These are phyloP conservation scores for Prunus kanzakura DNA, from an alignment of 306 rosid species.

Conservation along the genomic window DNA sequence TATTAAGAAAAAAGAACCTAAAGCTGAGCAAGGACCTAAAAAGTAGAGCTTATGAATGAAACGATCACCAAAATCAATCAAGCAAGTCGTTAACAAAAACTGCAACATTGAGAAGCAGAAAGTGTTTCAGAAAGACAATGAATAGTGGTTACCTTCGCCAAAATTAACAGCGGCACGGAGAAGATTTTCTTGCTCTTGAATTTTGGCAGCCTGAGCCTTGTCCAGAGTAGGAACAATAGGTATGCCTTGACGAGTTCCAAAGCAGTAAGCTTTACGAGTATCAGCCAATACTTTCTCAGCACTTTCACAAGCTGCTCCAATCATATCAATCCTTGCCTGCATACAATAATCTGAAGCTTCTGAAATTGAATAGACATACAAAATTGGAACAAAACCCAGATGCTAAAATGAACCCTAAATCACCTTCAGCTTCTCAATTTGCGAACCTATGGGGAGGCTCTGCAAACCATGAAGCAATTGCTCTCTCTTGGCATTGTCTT, in stretches of 20 bases:
- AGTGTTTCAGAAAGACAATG: not conserved
- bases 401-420: conserved; percentile 13
- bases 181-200: conserved; percentile 84
- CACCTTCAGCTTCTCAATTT: conserved; percentile 80
- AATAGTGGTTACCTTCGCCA: conserved; percentile 57
- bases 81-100: not conserved
- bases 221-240: conserved; percentile 75
- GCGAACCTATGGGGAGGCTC: conserved; percentile 64
- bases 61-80: not conserved
- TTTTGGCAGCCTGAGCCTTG: conserved; percentile 93
- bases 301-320: conserved; percentile 89
- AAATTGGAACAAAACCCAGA: conserved; percentile 5
- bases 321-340: conserved; percentile 83
- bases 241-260: conserved; percentile 86
- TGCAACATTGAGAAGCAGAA: not conserved
- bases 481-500: conserved; percentile 70
- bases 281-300: conserved; percentile 92
- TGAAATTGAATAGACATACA: not conserved
- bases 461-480: conserved; percentile 86
- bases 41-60: not conserved
- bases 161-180: conserved; percentile 85
- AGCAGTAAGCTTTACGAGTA: conserved; percentile 85
- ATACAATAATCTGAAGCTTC: not conserved
- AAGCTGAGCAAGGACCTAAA: not conserved
- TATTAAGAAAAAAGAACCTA: not conserved